A percentile compares a stretch with the other conserved stretches of the same genome.
phyloP scores from a whole-genome alignment of 805 yeast species.

The Ogataea paraovalis region DNA sequence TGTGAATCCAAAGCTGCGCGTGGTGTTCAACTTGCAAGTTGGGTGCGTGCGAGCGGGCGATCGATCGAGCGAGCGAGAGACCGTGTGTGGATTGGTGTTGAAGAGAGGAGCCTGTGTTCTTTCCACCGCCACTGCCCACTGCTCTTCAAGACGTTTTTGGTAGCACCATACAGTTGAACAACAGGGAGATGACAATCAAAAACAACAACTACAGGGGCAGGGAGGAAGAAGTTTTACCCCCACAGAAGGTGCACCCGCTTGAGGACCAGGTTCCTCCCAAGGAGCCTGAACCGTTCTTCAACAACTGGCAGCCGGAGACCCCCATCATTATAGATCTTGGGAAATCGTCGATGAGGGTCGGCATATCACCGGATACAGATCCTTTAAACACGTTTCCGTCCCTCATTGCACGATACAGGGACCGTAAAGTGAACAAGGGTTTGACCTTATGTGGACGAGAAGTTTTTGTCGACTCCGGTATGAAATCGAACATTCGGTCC shows the following conservation, averaged over 20 bases:
- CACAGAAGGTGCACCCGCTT: slow-evolving; percentile 39
- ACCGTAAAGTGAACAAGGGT: slow-evolving; percentile 59
- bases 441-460: slow-evolving; percentile 83
- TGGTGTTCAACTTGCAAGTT: neutral
- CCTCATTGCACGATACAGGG: slow-evolving; percentile 69
- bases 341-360: slow-evolving; percentile 53
- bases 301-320: slow-evolving; percentile 45
- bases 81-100: neutral
- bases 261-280: slow-evolving; percentile 38
- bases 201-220: slow-evolving; percentile 10
- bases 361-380: slow-evolving; percentile 41
- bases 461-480: slow-evolving; percentile 62
- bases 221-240: slow-evolving; percentile 32
- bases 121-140: no score
- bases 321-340: slow-evolving; percentile 94
- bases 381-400: slow-evolving; percentile 71
- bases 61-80: no score
- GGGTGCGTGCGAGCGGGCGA: neutral
- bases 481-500: slow-evolving; percentile 62
- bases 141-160: no score
- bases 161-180: no score
- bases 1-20: no score
- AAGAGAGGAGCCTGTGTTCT: neutral
- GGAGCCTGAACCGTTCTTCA: slow-evolving; percentile 43
- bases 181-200: slow-evolving; percentile 2